Conservation (phyloP, 2,329 filamentous ascomycete species). For the Biscogniauxia sp. region DNA sequence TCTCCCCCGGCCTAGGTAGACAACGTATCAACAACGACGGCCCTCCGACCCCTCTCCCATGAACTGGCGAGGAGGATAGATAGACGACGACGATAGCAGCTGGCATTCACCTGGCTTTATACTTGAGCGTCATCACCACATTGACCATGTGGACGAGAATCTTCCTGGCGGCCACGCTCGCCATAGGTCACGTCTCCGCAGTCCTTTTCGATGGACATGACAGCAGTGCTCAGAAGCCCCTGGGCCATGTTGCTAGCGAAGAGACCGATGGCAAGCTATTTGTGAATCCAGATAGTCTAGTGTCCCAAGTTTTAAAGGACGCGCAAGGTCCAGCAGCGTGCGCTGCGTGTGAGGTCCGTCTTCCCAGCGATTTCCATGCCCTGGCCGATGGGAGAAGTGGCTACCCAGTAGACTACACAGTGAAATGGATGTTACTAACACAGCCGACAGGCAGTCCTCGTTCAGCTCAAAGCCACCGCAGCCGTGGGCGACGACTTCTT, state of each 20-base stretch:
- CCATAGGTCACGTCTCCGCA: not conserved
- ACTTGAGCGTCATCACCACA: not conserved
- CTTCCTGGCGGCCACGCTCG: not conserved
- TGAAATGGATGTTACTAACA: not conserved
- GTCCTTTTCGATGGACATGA: not conserved
- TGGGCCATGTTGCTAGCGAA: not conserved
- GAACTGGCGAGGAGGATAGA: too few relatives aligned
- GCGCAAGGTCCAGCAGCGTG: constrained; percentile 23
- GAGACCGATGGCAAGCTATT: not conserved
- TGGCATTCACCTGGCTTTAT: not conserved
- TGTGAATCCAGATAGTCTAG: not conserved
- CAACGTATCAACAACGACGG: not conserved
- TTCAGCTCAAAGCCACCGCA: constrained; percentile 25
- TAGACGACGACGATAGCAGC: too few relatives aligned
- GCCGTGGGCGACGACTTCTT: constrained; percentile 26
- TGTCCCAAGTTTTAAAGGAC: constrained; percentile 10
- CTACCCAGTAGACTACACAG: constrained; percentile 1
- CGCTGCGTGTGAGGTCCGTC: constrained; percentile 33
- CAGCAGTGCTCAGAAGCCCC: not conserved
- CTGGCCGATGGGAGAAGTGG: not conserved
- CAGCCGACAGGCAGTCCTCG: constrained; percentile 17
- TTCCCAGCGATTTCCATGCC: not conserved
- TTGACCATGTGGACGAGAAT: not conserved
- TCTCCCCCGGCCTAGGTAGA: not conserved
- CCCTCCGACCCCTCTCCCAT: too few relatives aligned